Evolutionary conservation across 2,329 filamentous ascomycete species (phyloP), one percentile per base, ranked within the genome.

Genomic region (Colletotrichum sojae): DNA sequence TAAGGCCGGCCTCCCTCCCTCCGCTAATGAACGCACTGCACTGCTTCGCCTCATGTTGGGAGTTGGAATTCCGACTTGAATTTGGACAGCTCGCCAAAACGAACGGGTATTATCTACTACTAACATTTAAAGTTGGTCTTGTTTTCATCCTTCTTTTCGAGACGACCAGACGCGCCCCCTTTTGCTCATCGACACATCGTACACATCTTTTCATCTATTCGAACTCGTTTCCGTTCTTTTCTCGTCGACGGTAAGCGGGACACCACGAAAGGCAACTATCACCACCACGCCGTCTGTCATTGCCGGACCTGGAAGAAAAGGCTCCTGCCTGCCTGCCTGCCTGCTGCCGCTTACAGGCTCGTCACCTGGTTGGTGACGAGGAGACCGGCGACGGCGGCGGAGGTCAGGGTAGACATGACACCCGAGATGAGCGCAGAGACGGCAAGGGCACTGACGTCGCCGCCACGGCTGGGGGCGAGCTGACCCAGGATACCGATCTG

Each of bases 401-500:
- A 93, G 3, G 90, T 94, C 74, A 97, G 83, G 0, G 94, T 97
- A 31, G 92, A 89, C 69, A 97, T 83, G 40, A 96, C 89, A 76
- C 94, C 94, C 0, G 92, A 91, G 60, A 94, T 78, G 71, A 97
- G 86, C 6, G 94, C 93, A 39, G 91, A 94, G 20, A 97, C 66
- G 3, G 94, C 94, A 31, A 97, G 86, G 54, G 86, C 86, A 4
- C 92, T 91, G 12, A 97, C 91, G 74, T 96, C 92, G 67, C 91
- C 92, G 45, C 89, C 87, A 52, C 94, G 89, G 4, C 85, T 85
- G 0, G 94, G 94, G 0, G 93, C 91, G 70, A 97, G 89, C 82
- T 97, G 94, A 4, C 91, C 89, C 60, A 97, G 86, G 67, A 97
- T 93, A 83, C 94, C 94, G 70, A 97, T 96, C 81, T 97, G 94